Percentiles rank a stretch among this genome's conserved stretches.
Conservation (phyloP, 768 basidiomycete genomes). For the Pulveroboletus sp. region DNA sequence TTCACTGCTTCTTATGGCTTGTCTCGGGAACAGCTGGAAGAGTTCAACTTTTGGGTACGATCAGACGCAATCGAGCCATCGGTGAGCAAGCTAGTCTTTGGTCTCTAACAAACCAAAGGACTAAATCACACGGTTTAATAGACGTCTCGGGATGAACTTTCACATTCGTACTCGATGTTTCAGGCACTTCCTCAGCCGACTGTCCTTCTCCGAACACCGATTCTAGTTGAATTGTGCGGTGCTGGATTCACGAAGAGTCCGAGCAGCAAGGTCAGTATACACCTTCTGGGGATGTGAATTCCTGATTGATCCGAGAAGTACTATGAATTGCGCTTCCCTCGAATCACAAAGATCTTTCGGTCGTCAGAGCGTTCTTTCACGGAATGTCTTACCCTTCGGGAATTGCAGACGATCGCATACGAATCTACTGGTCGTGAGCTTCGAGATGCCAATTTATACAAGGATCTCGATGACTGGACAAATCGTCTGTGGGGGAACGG, state of each 20-base stretch:
- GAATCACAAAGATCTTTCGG: constrained; percentile 68
- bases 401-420: constrained; percentile 53
- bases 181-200: constrained; percentile 48
- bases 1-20: constrained; percentile 79
- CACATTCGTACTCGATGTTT: constrained; percentile 54
- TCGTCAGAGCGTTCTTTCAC: constrained; percentile 61
- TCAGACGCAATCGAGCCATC: constrained; percentile 25
- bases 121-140: neutral
- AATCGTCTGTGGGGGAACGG: constrained; percentile 38
- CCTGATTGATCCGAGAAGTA: constrained; percentile 40
- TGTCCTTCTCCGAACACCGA: constrained; percentile 54
- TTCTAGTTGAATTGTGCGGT: constrained; percentile 72
- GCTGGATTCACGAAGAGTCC: constrained; percentile 79
- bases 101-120: neutral
- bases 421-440: constrained; percentile 50
- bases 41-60: constrained; percentile 61
- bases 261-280: constrained; percentile 45
- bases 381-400: constrained; percentile 46
- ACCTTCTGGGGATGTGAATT: neutral
- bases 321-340: constrained; percentile 82
- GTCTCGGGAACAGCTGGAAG: constrained; percentile 61
- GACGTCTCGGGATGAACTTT: constrained; percentile 29
- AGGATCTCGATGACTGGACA: constrained; percentile 49
- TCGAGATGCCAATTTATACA: constrained; percentile 32
- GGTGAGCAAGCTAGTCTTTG: constrained; percentile 9